Base-by-base conservation (phyloP, 129 eudicot species). In the Oenanthe sinensis region DNA sequence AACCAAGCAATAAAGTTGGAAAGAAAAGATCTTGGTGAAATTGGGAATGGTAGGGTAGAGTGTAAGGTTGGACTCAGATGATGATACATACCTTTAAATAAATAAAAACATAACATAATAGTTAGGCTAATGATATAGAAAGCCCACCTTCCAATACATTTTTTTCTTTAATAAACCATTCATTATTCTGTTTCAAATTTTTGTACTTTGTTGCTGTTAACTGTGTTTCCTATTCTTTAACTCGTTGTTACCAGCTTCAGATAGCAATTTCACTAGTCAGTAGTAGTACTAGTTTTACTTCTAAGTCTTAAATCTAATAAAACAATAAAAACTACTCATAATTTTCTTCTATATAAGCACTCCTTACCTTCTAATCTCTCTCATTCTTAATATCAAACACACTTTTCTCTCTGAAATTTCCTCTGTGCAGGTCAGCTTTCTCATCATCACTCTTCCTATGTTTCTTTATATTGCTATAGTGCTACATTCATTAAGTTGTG, bases 391-490 rank as follows among this genome's bases (percentile, higher is more conserved):
- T 76, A 71, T 70, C 78, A 36, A 37, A 45, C 30, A 68, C 83
- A 81, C 76, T 71, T 77, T 79, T 75, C 85, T 67, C 87, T 79
- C 82, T 47, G 72, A 75, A 40, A 58, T 80, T 80, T 33, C 36
- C 55, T 88, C 86, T 81, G 80, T n/a, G 78, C 85, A 77, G 92
- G 92, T 88, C 84, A 77, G 89, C 84, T 4, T 77, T 83, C 79
- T 62, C 76, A 77, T 81, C 80, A 69, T 77, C 75, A 82, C 78
- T 24, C 84, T 70, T 63, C 74, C 16, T 70, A 5, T 71, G 72
- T 55, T 69, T 73, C 67, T 78, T 42, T 26, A 40, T 17, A 63
- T 40, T 20, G 54, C 26, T 50, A 4, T 76, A 0, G 43, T 48
- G 81, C 82, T 75, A 47, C 58, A 43, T 79, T 60, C 76, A 42